These are phyloP conservation scores for Pseudozyma sp. DNA, from an alignment of 1,284 basidiomycete genomes.

Conservation along the genomic window DNA sequence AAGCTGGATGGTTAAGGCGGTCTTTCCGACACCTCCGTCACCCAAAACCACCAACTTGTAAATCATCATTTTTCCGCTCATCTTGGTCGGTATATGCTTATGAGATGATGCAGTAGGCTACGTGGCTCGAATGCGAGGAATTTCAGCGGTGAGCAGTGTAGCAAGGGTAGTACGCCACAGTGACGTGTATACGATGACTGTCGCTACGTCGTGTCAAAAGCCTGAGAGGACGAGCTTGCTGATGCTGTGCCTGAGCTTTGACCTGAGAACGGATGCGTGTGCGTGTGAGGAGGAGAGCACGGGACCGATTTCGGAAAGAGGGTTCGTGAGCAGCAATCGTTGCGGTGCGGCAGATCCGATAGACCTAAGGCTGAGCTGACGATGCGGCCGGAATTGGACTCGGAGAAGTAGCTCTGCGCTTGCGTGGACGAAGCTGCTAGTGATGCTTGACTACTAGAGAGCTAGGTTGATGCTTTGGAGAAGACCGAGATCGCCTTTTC, in stretches of 20 bases:
- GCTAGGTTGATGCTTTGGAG: no score
- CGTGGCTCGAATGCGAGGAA: no score
- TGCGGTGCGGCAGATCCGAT: neutral
- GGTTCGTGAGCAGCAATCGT: neutral
- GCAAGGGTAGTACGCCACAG: no score
- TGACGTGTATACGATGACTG: no score
- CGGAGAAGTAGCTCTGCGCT: neutral
- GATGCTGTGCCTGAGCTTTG: no score
- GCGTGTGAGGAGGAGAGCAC: neutral
- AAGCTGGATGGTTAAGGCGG: constrained; percentile 84
- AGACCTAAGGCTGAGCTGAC: neutral
- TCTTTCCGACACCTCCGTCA: constrained; percentile 98
- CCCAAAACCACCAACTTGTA: constrained; percentile 94
- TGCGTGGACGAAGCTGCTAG: no score
- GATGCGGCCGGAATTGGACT: neutral
- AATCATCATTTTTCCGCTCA: constrained; percentile 59
- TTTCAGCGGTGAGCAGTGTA: no score
- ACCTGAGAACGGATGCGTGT: neutral
- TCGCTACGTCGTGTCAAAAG: no score
- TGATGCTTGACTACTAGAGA: no score
- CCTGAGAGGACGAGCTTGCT: no score
- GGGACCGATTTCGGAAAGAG: neutral
- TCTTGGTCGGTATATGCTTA: constrained; percentile 15
- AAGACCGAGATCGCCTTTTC: no score
- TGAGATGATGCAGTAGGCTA: neutral